Evolutionary conservation across 257 asterid species (phyloP).

Genomic region (Solanum stenotomum): DNA sequence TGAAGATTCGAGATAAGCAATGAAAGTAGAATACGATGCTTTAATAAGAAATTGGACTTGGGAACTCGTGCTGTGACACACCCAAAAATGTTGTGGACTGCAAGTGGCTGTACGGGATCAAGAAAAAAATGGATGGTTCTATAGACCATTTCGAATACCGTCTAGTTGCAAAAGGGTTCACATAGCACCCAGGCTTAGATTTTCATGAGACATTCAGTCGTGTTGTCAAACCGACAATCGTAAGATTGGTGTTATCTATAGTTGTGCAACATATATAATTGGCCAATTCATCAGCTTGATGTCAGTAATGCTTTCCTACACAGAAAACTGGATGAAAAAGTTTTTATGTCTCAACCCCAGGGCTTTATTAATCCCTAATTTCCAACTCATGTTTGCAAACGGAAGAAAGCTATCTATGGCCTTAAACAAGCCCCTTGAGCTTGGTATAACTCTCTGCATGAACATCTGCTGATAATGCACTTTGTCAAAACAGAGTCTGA

Average conservation of each 20-base stretch:
- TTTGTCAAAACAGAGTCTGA: not conserved
- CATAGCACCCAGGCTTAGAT: not conserved
- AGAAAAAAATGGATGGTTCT: not conserved
- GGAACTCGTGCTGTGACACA: not conserved
- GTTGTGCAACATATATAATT: not conserved
- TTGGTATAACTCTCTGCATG: not conserved
- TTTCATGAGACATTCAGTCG: not conserved
- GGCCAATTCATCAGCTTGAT: too few relatives aligned
- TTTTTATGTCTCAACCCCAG: not conserved
- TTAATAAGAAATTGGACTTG: not conserved
- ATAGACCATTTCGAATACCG: not conserved
- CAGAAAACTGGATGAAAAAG: not conserved
- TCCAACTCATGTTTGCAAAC: not conserved
- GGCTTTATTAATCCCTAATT: not conserved
- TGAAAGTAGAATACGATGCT: not conserved
- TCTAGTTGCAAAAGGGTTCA: not conserved
- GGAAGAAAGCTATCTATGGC: not conserved
- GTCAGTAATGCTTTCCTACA: too few relatives aligned
- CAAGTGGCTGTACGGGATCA: not conserved
- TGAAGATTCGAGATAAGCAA: not conserved
- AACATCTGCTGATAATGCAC: not conserved
- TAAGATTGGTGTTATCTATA: not conserved
- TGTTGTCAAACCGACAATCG: too few relatives aligned
- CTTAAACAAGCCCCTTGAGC: not conserved
- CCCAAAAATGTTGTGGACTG: not conserved